Evolutionary conservation across 177 flowering plant species (phyloP), one percentile per base, ranked within the genome.

Genomic region (Vitis hybrid): DNA sequence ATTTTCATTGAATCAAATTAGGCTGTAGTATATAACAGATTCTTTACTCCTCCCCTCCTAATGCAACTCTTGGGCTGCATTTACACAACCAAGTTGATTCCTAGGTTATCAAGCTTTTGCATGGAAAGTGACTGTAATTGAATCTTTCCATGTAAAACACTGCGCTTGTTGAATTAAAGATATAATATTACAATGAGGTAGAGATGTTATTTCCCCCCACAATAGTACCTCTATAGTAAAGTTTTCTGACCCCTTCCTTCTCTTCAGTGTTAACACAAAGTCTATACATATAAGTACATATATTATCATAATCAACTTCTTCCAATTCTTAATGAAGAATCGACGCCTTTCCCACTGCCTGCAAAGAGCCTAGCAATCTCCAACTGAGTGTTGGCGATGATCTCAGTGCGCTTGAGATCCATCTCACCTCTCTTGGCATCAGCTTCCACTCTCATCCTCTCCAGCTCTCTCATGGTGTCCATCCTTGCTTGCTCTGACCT

Each of bases 311-410:
- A 4, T 87, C 77, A 88, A 66, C 66, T 86, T 79, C 93, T 81
- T 77, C 91, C 92, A 68, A 88, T 87, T 63, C 84, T 86, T 52
- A 84, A 66, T 1, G 92, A 87, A 56, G 96, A 77, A 76, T 85
- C 93, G 66, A 85, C 77, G n/a, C 74, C 77, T 74, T 83, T 82
- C 30, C 69, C 73, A 50, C 71, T 70, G 13, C 78, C 83, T 19
- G 90, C 90, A 51, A 94, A 83, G 34, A 94, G 70, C 85, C 76
- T 84, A 21, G 97, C 97, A 60, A 94, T 92, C 85, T 94, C 88
- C 72, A 94, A 70, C 65, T 94, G 97, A 5, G 97, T 94, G 60
- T 83, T 87, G 34, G 97, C 97, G 3, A 94, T 86, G 74, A 94
- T 91, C 80, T 89, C 89, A 0, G 97, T 92, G 69, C 91, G 65